Conservation (phyloP, 2,329 filamentous ascomycete species). For the Pseudogymnoascus sp. region DNA sequence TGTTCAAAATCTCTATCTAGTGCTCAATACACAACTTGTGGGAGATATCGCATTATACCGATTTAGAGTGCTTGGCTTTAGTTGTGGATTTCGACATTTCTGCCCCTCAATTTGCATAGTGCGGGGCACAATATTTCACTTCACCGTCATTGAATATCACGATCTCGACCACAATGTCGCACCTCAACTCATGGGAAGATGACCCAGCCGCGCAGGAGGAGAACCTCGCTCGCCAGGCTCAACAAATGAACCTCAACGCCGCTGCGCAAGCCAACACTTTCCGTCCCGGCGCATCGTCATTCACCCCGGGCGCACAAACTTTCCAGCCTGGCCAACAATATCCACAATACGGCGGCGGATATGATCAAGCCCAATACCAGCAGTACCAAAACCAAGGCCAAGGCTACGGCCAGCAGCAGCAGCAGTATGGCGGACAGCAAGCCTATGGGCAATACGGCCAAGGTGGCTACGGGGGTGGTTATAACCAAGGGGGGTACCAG, state of each 20-base stretch:
- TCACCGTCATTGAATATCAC: constrained; percentile 12
- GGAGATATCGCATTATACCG: background rate
- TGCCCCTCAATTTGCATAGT: constrained; percentile 6
- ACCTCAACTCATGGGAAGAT: constrained; percentile 93
- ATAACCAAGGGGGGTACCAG: constrained; percentile 24
- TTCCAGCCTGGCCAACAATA: constrained; percentile 69
- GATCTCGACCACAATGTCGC: constrained; percentile 55
- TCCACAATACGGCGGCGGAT: constrained; percentile 49
- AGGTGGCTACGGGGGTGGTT: constrained; percentile 35
- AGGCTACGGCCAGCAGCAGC: constrained; percentile 44
- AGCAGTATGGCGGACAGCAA: constrained; percentile 44
- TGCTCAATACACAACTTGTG: background rate
- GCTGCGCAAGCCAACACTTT: constrained; percentile 46
- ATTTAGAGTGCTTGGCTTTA: background rate
- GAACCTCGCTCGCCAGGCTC: constrained; percentile 67
- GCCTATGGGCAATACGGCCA: constrained; percentile 46
- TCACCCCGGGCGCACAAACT: constrained; percentile 62
- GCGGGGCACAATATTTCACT: constrained; percentile 10
- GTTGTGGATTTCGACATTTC: constrained; percentile 5
- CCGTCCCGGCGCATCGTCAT: constrained; percentile 60
- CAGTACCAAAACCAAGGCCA: constrained; percentile 47
- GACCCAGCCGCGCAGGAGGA: constrained; percentile 71
- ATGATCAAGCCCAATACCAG: constrained; percentile 48
- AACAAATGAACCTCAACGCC: constrained; percentile 67
- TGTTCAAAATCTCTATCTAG: background rate